Evolutionary conservation across 305 asterid species (phyloP).

Genomic region (Striga hermonthica): DNA sequence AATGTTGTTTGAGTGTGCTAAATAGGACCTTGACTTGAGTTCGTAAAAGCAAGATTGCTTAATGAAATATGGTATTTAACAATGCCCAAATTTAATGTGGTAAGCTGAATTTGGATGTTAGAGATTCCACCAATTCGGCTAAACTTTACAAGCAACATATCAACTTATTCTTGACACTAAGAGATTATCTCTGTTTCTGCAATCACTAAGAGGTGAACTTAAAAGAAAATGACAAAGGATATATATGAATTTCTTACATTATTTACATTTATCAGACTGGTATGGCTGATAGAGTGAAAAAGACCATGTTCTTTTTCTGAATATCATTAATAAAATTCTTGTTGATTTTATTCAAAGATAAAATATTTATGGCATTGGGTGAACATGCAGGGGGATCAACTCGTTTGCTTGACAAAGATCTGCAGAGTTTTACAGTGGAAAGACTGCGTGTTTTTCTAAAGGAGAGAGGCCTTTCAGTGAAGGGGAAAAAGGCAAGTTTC

Average conservation of each 20-base stretch:
- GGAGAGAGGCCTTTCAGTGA: slow-evolving; percentile 65
- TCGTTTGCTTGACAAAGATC: slow-evolving; percentile 32
- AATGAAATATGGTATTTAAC: background rate
- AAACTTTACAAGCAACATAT: background rate
- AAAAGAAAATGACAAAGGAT: slow-evolving; percentile 4
- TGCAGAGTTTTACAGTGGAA: slow-evolving; percentile 59
- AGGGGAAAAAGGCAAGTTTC: slow-evolving; percentile 41
- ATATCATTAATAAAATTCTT: background rate
- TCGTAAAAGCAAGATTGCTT: background rate
- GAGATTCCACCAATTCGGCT: background rate
- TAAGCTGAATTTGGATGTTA: background rate
- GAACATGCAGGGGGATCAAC: slow-evolving; percentile 32
- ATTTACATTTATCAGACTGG: background rate
- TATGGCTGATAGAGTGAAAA: background rate
- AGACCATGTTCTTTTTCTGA: background rate
- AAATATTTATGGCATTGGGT: slow-evolving; percentile 1
- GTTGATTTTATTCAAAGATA: slow-evolving; percentile 10
- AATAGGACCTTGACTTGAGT: background rate
- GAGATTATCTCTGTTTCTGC: background rate
- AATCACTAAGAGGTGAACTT: background rate
- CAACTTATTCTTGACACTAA: no score
- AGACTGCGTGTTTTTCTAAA: slow-evolving; percentile 40
- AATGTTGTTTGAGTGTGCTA: background rate
- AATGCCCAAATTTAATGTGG: background rate
- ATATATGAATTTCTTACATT: background rate